Base-by-base conservation (phyloP, 257 asterid species). In the Penstemon davidsonii region DNA sequence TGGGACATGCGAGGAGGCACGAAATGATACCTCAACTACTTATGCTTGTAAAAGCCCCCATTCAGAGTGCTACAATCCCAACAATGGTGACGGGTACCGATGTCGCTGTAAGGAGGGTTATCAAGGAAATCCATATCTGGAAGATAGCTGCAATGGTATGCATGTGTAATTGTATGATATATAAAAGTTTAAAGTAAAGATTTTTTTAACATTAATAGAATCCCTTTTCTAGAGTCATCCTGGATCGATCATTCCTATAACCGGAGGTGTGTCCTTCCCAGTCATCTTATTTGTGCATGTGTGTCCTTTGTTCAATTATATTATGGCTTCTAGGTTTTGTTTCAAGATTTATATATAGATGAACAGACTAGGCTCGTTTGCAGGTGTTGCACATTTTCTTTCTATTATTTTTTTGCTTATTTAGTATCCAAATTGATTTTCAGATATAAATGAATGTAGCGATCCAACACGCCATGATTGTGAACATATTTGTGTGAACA, bases 371-470 rank as follows among this genome's bases (percentile, higher is more conserved):
- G 33, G 33, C 33, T 25, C 33, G 33, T 25, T 25, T 25, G 33
- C 33, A 25, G 33, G 33, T 25, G 33, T 25, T 25, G 33, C 33
- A 2, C 33, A 25, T 25, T 25, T 25, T 25, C 33, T 25, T 25
- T 25, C 33, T 25, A 1, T 25, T 25, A 25, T 25, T 25, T 25
- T 25, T 25, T 25, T 9, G 54, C 54, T 46, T 46, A 7, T 4
- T 7, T 8, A 4, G 33, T 42, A 12, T 42, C 7, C 12, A 15
- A 42, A 52, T 61, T 43, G 15, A 13, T 41, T 33, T 45, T 50
- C 80, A 86, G 85, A 86, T 74, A 66, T 80, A 10, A 42, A 86
- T 50, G 92, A 86, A 75, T 86, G 87, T 46, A 5, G 5, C 25
- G 71, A 70, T 47, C 18, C 41, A 44, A 44, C 5, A 5, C 75